phyloP scores from a whole-genome alignment of 1,284 basidiomycete species.

The Thelephora terrestris region DNA sequence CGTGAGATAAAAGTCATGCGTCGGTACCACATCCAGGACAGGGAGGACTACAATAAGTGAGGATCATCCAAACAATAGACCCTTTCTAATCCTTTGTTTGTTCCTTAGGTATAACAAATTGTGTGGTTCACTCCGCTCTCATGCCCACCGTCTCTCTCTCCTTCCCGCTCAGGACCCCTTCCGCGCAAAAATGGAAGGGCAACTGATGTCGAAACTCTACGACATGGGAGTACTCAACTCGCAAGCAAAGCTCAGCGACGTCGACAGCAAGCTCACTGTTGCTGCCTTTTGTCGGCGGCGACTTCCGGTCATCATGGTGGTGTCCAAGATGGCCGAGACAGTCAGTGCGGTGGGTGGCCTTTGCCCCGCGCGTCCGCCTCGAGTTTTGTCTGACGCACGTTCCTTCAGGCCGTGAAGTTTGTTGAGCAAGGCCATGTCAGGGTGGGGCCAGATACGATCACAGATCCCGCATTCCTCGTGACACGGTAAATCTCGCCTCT shows the following conservation, averaged over 20 bases:
- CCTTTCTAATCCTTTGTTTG: constrained; percentile 8
- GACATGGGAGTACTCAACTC: constrained; percentile 91
- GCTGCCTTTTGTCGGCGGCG: constrained; percentile 89
- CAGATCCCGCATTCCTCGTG: constrained; percentile 94
- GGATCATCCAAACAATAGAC: constrained; percentile 3
- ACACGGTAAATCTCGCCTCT: constrained; percentile 49
- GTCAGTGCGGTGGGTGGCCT: constrained; percentile 75
- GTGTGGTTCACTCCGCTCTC: constrained; percentile 78
- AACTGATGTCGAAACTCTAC: constrained; percentile 90
- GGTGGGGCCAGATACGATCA: constrained; percentile 92
- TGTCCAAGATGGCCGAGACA: constrained; percentile 91
- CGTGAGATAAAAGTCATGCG: constrained; percentile 95
- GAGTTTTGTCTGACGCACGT: constrained; percentile 2
- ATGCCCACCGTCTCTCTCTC: constrained; percentile 81
- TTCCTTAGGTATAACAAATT: constrained; percentile 84
- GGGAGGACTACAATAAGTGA: constrained; percentile 94
- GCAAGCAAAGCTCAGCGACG: constrained; percentile 77
- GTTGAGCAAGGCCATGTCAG: constrained; percentile 98
- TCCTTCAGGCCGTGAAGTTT: constrained; percentile 79
- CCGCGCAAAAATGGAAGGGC: constrained; percentile 75
- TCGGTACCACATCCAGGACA: constrained; percentile 88
- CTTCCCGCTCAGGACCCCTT: constrained; percentile 89
- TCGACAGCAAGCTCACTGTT: constrained; percentile 93
- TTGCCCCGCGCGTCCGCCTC: constrained; percentile 3
- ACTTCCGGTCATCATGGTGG: constrained; percentile 88